Evolutionary conservation across 495 filamentous ascomycete species (phyloP).

Genomic region (Hyaloscypha finlandica): DNA sequence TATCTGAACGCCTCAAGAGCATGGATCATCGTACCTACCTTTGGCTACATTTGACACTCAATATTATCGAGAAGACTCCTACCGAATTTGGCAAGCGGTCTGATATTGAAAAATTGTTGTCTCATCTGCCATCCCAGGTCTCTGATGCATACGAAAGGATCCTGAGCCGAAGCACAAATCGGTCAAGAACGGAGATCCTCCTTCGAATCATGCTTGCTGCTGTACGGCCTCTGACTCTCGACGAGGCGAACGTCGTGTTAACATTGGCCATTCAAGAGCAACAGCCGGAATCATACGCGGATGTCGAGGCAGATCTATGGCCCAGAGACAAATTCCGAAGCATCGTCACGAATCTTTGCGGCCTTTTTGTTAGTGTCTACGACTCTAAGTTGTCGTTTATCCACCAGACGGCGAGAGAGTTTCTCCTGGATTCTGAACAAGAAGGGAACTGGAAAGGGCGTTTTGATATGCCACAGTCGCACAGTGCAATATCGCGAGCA

Average conservation of each 20-base stretch:
- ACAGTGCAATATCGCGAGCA: slow-evolving; percentile 20
- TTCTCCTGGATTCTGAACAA: slow-evolving; percentile 29
- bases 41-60: slow-evolving; percentile 45
- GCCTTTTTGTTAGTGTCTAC: slow-evolving; percentile 39
- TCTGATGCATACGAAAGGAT: slow-evolving; percentile 40
- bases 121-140: slow-evolving; percentile 34
- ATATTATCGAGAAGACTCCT: slow-evolving; percentile 33
- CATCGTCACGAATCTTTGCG: slow-evolving; percentile 37
- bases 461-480: slow-evolving; percentile 19
- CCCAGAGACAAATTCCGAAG: slow-evolving; percentile 25
- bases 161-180: slow-evolving; percentile 5
- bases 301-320: slow-evolving; percentile 11
- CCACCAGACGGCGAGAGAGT: slow-evolving; percentile 45
- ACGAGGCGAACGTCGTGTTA: slow-evolving; percentile 18
- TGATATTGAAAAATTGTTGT: slow-evolving; percentile 32
- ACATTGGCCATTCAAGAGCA: slow-evolving; percentile 21
- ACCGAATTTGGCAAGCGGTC: slow-evolving; percentile 21
- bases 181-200: not conserved
- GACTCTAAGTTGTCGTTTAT: slow-evolving; percentile 42
- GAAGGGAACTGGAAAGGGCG: slow-evolving; percentile 25
- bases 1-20: slow-evolving; percentile 35
- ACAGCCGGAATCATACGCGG: slow-evolving; percentile 2
- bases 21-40: slow-evolving; percentile 50
- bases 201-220: slow-evolving; percentile 19
- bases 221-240: slow-evolving; percentile 12